These are phyloP conservation scores for Trichothecium sympodiale DNA, from an alignment of 2,329 filamentous ascomycete species.

Conservation along the genomic window DNA sequence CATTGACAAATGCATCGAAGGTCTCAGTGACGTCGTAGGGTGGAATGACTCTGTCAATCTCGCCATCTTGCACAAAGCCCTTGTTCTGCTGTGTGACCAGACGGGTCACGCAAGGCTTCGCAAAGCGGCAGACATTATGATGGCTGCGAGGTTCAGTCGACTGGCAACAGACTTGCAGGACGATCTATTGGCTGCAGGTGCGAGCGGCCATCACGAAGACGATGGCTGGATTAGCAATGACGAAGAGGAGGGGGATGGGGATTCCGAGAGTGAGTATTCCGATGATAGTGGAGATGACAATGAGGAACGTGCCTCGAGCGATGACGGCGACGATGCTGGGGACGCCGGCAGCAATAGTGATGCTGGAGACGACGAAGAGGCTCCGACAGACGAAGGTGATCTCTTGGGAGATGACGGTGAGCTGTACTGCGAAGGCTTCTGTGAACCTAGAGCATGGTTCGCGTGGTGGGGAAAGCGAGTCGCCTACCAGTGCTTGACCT, in stretches of 20 bases:
- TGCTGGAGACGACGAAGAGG: conserved; percentile 1
- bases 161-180: too few species aligned
- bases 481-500: conserved; percentile 11
- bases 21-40: conserved; percentile 10
- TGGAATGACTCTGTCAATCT: conserved; percentile 14
- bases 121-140: conserved; percentile 10
- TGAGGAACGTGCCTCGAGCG: conserved; percentile 1
- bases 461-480: conserved; percentile 9
- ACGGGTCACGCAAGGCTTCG: conserved; percentile 6
- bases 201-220: too few species aligned
- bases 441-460: conserved; percentile 6
- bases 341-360: too few species aligned
- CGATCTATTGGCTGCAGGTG: too few species aligned
- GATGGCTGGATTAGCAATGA: too few species aligned
- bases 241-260: too few species aligned
- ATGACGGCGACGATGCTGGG: neutral
- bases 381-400: conserved; percentile 7
- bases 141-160: conserved; percentile 13
- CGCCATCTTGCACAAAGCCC: conserved; percentile 7
- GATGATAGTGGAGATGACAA: conserved; percentile 4
- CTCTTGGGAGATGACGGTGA: too few species aligned
- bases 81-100: conserved; percentile 9
- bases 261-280: too few species aligned
- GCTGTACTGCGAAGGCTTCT: conserved; percentile 8
- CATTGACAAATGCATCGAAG: conserved; percentile 10